Evolutionary conservation across 1,284 basidiomycete species (phyloP).

Genomic region (Rhodotorula sp.): DNA sequence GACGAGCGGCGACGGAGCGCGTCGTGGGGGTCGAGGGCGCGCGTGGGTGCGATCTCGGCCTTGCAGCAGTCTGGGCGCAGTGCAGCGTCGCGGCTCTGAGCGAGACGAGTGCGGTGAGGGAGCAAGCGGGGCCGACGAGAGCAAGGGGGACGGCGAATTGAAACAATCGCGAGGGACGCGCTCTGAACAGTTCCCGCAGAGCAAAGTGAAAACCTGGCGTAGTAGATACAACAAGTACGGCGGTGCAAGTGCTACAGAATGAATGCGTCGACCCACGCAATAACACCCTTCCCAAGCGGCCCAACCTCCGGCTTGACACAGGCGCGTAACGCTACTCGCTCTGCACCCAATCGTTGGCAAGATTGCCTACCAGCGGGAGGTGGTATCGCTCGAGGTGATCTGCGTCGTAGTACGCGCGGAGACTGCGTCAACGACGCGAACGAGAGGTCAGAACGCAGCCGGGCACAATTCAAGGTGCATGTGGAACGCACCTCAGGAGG

Average conservation of each 20-base stretch:
- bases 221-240: background rate
- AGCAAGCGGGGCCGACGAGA: background rate
- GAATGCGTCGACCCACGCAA: no score
- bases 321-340: conserved; percentile 12
- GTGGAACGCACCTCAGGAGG: conserved; percentile 22
- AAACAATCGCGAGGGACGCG: background rate
- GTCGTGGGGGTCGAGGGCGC: no score
- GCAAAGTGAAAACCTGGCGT: background rate
- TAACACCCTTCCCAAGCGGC: no score
- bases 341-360: conserved; percentile 31
- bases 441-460: no score
- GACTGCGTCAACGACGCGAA: background rate
- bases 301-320: no score
- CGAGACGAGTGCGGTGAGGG: no score
- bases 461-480: no score
- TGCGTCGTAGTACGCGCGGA: conserved; percentile 30
- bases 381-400: conserved; percentile 26
- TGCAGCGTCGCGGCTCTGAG: background rate
- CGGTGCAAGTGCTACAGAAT: no score
- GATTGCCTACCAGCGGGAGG: conserved; percentile 25
- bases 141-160: background rate
- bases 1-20: no score
- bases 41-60: no score
- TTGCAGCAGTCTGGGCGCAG: background rate
- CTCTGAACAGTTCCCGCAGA: no score